phyloP scores from a whole-genome alignment of 805 yeast genomes.

The Phaffomyces antillensis region DNA sequence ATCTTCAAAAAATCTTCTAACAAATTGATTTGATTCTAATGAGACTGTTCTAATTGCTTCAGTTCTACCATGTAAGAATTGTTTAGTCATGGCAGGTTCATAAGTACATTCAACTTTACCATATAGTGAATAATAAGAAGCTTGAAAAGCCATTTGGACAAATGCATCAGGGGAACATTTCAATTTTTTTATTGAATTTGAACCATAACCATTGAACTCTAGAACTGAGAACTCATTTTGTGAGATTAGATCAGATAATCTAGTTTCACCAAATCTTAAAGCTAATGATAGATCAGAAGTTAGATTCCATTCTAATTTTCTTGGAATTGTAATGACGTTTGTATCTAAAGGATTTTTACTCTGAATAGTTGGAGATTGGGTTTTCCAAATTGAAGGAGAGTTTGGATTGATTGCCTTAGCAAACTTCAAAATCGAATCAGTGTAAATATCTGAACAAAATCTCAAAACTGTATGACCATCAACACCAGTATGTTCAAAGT shows the following conservation, averaged over 20 bases:
- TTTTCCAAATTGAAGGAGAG: constrained; percentile 60
- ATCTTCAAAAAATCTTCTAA: constrained; percentile 74
- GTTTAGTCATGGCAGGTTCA: constrained; percentile 95
- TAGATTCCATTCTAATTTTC: constrained; percentile 83
- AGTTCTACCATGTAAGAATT: constrained; percentile 82
- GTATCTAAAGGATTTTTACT: constrained; percentile 34
- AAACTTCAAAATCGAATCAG: constrained; percentile 82
- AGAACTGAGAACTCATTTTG: constrained; percentile 83
- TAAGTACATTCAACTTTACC: constrained; percentile 92
- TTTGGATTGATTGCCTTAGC: constrained; percentile 76
- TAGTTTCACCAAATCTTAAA: constrained; percentile 83
- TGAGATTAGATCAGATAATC: constrained; percentile 77
- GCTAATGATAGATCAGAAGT: constrained; percentile 73
- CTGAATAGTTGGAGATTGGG: constrained; percentile 41
- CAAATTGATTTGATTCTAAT: constrained; percentile 71
- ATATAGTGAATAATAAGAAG: constrained; percentile 84
- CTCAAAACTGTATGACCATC: constrained; percentile 92
- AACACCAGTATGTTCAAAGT: constrained; percentile 91
- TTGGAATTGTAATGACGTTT: constrained; percentile 60
- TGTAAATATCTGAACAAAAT: constrained; percentile 83
- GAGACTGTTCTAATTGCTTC: constrained; percentile 88
- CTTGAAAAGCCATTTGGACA: constrained; percentile 89
- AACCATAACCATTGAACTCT: constrained; percentile 65
- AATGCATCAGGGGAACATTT: constrained; percentile 93
- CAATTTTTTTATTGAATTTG: constrained; percentile 71